These are phyloP conservation scores for Hanseniaspora thailandica DNA, from an alignment of 805 yeast species.

Conservation along the genomic window DNA sequence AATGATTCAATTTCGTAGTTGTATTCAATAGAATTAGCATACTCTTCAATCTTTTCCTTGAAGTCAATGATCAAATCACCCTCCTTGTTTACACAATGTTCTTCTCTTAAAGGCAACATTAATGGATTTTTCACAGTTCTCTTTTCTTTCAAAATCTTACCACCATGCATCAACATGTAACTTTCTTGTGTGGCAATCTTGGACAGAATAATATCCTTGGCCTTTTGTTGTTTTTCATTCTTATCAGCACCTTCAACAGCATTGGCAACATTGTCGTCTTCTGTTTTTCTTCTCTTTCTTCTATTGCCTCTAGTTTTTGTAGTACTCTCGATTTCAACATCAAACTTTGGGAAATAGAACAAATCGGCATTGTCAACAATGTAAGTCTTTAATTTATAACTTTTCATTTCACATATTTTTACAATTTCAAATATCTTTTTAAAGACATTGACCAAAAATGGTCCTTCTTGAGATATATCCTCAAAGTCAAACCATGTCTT, in stretches of 20 bases:
- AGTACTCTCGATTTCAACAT: constrained; percentile 13
- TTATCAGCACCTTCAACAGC: not conserved
- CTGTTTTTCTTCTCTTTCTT: constrained; percentile 3
- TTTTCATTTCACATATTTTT: constrained; percentile 26
- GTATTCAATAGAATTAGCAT: constrained; percentile 21
- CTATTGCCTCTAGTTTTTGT: constrained; percentile 4
- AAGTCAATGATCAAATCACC: constrained; percentile 21
- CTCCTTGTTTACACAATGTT: not conserved
- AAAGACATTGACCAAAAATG: constrained; percentile 17
- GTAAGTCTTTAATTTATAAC: constrained; percentile 24
- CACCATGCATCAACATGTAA: constrained; percentile 15
- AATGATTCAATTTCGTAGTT: constrained; percentile 21
- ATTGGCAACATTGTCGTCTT: not conserved
- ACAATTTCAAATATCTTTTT: constrained; percentile 22
- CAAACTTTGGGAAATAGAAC: constrained; percentile 23
- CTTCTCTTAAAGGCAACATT: constrained; percentile 11
- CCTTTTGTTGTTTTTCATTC: not conserved
- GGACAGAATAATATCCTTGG: not conserved
- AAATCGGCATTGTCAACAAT: constrained; percentile 22
- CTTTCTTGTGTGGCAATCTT: constrained; percentile 7
- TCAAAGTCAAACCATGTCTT: constrained; percentile 8
- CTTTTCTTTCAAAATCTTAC: constrained; percentile 10
- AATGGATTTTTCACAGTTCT: not conserved
- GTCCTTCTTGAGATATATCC: not conserved
- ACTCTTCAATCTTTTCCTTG: constrained; percentile 23